Percentiles rank a stretch among this genome's conserved stretches.
phyloP scores from a whole-genome alignment of 2,329 filamentous ascomycete genomes.

The Cadophora malorum region DNA sequence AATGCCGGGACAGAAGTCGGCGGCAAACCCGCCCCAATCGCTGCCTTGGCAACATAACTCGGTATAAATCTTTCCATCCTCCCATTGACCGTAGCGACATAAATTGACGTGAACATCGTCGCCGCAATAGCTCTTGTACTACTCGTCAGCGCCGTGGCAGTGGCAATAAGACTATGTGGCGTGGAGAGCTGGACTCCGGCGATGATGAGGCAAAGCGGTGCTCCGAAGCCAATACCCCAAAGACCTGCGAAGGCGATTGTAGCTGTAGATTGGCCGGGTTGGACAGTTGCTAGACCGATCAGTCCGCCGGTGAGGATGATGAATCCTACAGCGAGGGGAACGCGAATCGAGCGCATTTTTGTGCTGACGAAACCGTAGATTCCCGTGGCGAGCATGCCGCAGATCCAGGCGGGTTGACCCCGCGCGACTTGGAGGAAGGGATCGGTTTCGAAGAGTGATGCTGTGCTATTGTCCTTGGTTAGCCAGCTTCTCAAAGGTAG shows the following conservation, averaged over 20 bases:
- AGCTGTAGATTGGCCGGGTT: slow-evolving; percentile 29
- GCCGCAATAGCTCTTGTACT: slow-evolving; percentile 49
- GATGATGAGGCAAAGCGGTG: slow-evolving; percentile 47
- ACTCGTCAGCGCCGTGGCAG: slow-evolving; percentile 47
- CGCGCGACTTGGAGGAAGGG: neutral
- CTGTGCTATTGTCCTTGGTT: neutral
- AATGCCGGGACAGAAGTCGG: slow-evolving; percentile 24
- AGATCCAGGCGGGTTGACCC: neutral
- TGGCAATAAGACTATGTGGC: slow-evolving; percentile 47
- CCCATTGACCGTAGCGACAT: neutral
- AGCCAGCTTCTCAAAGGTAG: too few species aligned
- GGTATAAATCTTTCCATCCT: neutral
- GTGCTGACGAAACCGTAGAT: neutral
- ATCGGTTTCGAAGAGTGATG: neutral
- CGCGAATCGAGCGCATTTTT: neutral
- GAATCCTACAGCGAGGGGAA: slow-evolving; percentile 18
- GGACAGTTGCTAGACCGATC: slow-evolving; percentile 40
- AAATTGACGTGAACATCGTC: slow-evolving; percentile 6
- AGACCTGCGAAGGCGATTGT: slow-evolving; percentile 49
- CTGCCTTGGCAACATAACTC: slow-evolving; percentile 22
- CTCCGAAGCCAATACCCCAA: slow-evolving; percentile 47
- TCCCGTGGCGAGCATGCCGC: neutral
- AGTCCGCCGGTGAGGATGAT: slow-evolving; percentile 16
- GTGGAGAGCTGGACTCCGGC: slow-evolving; percentile 50
- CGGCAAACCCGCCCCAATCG: slow-evolving; percentile 23